Evolutionary conservation across 257 asterid species (phyloP).

Genomic region (Plantago elongata): DNA sequence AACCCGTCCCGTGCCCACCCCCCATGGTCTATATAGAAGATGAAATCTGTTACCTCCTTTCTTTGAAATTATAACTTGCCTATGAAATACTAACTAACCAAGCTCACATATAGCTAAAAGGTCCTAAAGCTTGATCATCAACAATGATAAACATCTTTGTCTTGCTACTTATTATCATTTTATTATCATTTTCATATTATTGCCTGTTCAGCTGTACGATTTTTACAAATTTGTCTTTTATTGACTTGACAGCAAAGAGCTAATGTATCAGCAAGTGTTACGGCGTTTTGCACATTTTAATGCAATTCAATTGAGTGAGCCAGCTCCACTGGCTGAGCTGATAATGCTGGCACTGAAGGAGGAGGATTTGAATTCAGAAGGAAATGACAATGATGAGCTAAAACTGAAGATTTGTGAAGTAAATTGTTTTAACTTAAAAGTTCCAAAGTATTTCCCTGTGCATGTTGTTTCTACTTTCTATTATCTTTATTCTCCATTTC

Average conservation of each 20-base stretch:
- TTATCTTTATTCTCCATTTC: no score
- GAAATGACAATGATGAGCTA: slow-evolving; percentile 57
- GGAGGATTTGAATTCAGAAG: slow-evolving; percentile 62
- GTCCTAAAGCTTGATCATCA: slow-evolving; percentile 13
- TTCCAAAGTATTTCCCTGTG: not conserved
- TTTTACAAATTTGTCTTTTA: slow-evolving; percentile 9
- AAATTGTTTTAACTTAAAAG: slow-evolving; percentile 22
- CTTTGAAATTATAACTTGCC: not conserved
- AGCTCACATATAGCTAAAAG: not conserved
- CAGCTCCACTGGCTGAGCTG: slow-evolving; percentile 70
- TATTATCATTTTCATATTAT: slow-evolving; percentile 7
- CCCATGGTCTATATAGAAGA: not conserved
- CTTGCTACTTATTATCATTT: slow-evolving; percentile 1
- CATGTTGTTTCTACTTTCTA: no score
- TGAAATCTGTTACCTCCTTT: not conserved
- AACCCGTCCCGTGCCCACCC: no score
- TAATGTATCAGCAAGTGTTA: slow-evolving; percentile 92
- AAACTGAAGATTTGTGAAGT: slow-evolving; percentile 83
- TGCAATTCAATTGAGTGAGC: slow-evolving; percentile 89
- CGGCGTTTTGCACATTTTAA: slow-evolving; percentile 88
- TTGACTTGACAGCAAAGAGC: slow-evolving; percentile 73
- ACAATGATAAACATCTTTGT: slow-evolving; percentile 7
- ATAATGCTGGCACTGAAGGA: slow-evolving; percentile 79
- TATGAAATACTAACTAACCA: slow-evolving; percentile 7
- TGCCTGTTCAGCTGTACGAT: slow-evolving; percentile 7